Percentiles rank a stretch among this genome's conserved stretches.
Conservation (phyloP, 2,329 filamentous ascomycete genomes). For the Aspergillus sojae region DNA sequence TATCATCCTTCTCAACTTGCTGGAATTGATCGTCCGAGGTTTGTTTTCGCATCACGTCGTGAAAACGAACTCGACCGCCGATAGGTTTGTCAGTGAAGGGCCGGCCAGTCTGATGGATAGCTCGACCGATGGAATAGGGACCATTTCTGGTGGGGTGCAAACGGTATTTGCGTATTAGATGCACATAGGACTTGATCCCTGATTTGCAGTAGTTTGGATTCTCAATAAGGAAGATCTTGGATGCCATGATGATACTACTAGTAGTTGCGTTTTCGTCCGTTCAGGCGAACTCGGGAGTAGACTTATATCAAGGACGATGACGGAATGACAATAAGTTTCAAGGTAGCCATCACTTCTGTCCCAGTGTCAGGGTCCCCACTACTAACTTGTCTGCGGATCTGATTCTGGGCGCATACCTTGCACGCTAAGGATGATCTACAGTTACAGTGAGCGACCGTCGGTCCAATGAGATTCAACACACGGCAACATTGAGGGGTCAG, state of each 20-base stretch:
- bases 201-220: slow-evolving; percentile 63
- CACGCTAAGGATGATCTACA: slow-evolving; percentile 2
- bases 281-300: background rate
- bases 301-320: background rate
- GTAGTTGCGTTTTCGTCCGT: background rate
- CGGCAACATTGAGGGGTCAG: background rate
- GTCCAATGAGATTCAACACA: background rate
- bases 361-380: background rate
- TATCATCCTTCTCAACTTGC: slow-evolving; percentile 62
- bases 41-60: slow-evolving; percentile 56
- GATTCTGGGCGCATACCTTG: background rate
- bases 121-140: slow-evolving; percentile 59
- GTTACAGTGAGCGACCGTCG: background rate
- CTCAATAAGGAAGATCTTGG: slow-evolving; percentile 54
- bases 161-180: slow-evolving; percentile 62
- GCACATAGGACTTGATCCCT: slow-evolving; percentile 66
- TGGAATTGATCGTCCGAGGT: slow-evolving; percentile 41
- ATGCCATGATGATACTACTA: slow-evolving; percentile 32
- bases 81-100: slow-evolving; percentile 49
- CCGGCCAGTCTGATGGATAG: slow-evolving; percentile 53
- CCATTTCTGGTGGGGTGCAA: slow-evolving; percentile 65
- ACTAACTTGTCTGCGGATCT: background rate
- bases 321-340: background rate
- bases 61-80: slow-evolving; percentile 53
- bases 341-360: background rate